These are phyloP conservation scores for Aegilops bicornis DNA, from an alignment of 176 grass and related monocot species.

Conservation along the genomic window DNA sequence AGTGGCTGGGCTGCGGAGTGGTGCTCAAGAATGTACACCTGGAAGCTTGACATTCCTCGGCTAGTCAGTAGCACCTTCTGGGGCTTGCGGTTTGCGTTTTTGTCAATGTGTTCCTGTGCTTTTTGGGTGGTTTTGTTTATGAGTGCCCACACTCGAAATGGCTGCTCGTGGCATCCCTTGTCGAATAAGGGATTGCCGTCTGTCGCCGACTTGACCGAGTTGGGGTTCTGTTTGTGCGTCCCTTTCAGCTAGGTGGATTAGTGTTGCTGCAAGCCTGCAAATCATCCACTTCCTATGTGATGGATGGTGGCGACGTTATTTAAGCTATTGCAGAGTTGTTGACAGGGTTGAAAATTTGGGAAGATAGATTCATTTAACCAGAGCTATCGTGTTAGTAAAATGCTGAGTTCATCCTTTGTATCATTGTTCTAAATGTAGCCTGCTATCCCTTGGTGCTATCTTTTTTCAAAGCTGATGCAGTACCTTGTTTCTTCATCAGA, in stretches of 20 bases:
- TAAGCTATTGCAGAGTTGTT: slow-evolving; percentile 3
- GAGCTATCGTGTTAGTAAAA: background rate
- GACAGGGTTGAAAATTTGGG: background rate
- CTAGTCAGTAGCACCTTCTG: slow-evolving; percentile 10
- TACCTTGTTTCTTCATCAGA: background rate
- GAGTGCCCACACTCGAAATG: slow-evolving; percentile 35
- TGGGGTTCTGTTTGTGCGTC: slow-evolving; percentile 27
- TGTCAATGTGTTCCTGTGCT: background rate
- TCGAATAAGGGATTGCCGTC: too few species aligned
- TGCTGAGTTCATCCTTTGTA: background rate
- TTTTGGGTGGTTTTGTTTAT: slow-evolving; percentile 28
- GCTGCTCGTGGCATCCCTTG: slow-evolving; percentile 13
- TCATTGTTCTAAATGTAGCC: background rate
- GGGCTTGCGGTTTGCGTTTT: too few species aligned
- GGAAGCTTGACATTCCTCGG: slow-evolving; percentile 10
- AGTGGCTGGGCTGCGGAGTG: slow-evolving; percentile 26
- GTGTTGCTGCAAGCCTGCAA: slow-evolving; percentile 5
- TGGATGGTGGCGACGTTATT: background rate
- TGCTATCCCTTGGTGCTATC: background rate
- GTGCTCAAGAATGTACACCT: slow-evolving; percentile 40
- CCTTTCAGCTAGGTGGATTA: slow-evolving; percentile 35
- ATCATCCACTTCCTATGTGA: slow-evolving; percentile 10
- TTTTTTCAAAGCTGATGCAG: background rate
- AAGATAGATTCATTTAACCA: background rate
- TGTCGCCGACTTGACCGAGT: background rate